These are phyloP conservation scores for Mucor velutinosus DNA, from an alignment of 371 early-diverging fungal genomes.

Conservation along the genomic window DNA sequence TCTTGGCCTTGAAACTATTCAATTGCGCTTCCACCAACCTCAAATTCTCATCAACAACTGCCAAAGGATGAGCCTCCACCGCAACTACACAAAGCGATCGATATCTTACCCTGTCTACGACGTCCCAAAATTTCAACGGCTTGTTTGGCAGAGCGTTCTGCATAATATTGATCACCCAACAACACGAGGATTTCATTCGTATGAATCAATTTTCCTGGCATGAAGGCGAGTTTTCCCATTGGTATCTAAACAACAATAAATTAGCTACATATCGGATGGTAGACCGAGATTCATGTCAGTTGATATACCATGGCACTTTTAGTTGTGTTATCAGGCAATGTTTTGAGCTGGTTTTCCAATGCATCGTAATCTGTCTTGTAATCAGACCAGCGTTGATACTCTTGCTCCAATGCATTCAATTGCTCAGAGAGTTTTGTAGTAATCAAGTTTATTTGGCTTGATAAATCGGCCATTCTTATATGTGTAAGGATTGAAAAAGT, in stretches of 20 bases:
- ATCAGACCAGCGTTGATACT: constrained; percentile 28
- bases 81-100: too few relatives aligned
- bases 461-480: constrained; percentile 12
- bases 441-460: constrained; percentile 17
- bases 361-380: constrained; percentile 61
- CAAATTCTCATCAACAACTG: constrained; percentile 66
- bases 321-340: constrained; percentile 55
- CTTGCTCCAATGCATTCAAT: constrained; percentile 14
- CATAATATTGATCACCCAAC: constrained; percentile 92
- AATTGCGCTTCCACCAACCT: constrained; percentile 55
- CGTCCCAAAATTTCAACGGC: constrained; percentile 74
- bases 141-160: constrained; percentile 78
- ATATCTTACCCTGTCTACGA: constrained; percentile 70
- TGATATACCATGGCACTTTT: constrained; percentile 55
- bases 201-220: constrained; percentile 85
- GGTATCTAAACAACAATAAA: constrained; percentile 58
- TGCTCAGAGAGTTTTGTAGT: constrained; percentile 17
- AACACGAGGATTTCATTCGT: constrained; percentile 88
- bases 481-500: neutral
- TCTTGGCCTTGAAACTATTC: constrained; percentile 44
- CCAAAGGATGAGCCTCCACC: too few relatives aligned
- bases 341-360: constrained; percentile 52
- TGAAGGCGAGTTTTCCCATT: constrained; percentile 83
- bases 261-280: neutral
- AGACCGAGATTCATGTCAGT: neutral